Evolutionary conservation across 495 filamentous ascomycete genomes (phyloP), one percentile per base, ranked within the genome.

Genomic region (Hypoxylon crocopeplum): DNA sequence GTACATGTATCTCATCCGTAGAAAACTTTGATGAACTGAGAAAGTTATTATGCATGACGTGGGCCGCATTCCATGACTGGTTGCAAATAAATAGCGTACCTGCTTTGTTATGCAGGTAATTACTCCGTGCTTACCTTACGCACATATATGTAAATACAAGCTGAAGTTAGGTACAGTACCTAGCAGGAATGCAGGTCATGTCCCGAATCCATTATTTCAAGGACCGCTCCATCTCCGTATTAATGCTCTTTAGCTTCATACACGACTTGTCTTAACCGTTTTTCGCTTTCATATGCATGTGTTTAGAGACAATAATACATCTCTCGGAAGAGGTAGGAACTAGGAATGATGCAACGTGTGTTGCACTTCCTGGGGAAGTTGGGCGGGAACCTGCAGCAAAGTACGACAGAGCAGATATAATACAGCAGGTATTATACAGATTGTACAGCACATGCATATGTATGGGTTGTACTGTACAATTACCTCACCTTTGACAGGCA

Each of bases 41-140:
- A n/a, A n/a, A n/a, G n/a, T n/a, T n/a, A n/a, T n/a, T n/a, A 44
- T 44, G 25, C 34, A 22, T 22, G 42, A 37, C 42, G 34, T 34
- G 29, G 12, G 53, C 13, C 11, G 17, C 52, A 56, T 56, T 56
- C 53, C 53, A 48, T 20, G n/a, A 21, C n/a, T 54, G 30, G 50
- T 37, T 25, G 33, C 21, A 44, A 48, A 49, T 57, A 57, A 38
- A 40, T 32, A 21, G n/a, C 40, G 53, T 57, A 57, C 53, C 53
- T 56, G 53, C 51, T 56, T 56, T 16, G 36, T 46, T 38, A 42
- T 57, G 53, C 53, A 48, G 20, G 54, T 22, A 57, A 57, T 49
- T 13, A 11, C 32, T 36, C 21, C 29, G 39, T 50, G 15, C 12
- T 16, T 45, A 30, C 13, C 13, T 17, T 46, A 46, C 12, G 42